A percentile compares a stretch with the other conserved stretches of the same genome.
phyloP scores from a whole-genome alignment of 2,329 filamentous ascomycete genomes.

The Pyricularia grisea region DNA sequence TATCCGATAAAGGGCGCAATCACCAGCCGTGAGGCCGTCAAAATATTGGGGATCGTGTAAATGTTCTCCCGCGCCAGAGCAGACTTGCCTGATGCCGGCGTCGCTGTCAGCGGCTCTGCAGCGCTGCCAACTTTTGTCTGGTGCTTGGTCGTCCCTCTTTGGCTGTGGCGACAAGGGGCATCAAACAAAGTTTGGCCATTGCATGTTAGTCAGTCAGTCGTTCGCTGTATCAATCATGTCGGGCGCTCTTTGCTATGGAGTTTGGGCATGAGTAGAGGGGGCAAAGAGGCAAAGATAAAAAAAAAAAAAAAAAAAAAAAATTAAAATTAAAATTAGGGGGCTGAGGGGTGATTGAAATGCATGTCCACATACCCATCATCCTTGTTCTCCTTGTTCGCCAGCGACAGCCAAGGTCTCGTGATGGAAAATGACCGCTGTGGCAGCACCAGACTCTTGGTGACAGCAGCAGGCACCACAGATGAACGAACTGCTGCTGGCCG shows the following conservation, averaged over 20 bases:
- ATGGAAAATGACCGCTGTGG: background rate
- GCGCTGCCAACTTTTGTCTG: background rate
- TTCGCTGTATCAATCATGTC: background rate
- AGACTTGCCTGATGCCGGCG: background rate
- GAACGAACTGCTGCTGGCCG: background rate
- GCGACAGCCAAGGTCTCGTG: background rate
- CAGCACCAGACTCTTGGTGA: background rate
- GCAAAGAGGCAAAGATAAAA: background rate
- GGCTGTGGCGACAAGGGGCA: conserved; percentile 16
- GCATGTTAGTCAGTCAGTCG: background rate
- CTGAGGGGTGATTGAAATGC: too few species aligned
- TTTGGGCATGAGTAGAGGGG: background rate
- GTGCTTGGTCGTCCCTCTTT: background rate
- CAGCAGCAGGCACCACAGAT: background rate
- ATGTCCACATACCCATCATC: background rate
- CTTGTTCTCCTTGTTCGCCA: background rate
- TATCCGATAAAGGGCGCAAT: conserved; percentile 83
- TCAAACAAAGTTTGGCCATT: background rate
- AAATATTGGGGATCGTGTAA: conserved; percentile 89
- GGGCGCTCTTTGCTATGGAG: background rate
- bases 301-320: background rate
- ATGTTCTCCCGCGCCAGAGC: conserved; percentile 67
- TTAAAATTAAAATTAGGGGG: background rate
- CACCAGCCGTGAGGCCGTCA: conserved; percentile 78
- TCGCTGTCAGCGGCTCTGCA: background rate